Evolutionary conservation across 495 filamentous ascomycete genomes (phyloP).

Genomic region (Hypomontagnella monticulosa): DNA sequence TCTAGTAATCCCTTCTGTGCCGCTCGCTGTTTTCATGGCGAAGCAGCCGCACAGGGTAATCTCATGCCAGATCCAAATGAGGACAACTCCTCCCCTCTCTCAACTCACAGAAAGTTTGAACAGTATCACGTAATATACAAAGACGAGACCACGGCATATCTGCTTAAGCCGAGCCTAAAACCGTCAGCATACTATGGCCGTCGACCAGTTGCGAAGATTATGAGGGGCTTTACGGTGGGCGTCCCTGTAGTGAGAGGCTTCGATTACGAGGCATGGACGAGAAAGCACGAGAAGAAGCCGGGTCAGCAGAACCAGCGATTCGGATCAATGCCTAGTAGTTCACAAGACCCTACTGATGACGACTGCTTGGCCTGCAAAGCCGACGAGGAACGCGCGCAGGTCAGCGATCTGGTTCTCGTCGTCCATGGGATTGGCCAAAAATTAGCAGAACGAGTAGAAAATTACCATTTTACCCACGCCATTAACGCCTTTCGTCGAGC

Average conservation of each 20-base stretch:
- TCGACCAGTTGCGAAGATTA: constrained; percentile 81
- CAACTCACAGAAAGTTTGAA: constrained; percentile 61
- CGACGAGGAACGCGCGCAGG: constrained; percentile 71
- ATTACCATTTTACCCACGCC: constrained; percentile 94
- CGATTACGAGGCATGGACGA: constrained; percentile 77
- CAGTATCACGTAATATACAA: constrained; percentile 85
- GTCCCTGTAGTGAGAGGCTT: constrained; percentile 91
- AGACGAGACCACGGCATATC: constrained; percentile 75
- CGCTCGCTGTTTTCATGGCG: constrained; percentile 62
- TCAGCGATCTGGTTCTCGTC: constrained; percentile 88
- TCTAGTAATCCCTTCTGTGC: constrained; percentile 65
- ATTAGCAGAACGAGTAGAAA: constrained; percentile 93
- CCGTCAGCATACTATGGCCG: constrained; percentile 83
- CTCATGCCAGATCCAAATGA: constrained; percentile 54
- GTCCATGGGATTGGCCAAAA: constrained; percentile 98
- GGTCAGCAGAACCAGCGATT: constrained; percentile 45
- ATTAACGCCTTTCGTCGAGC: constrained; percentile 90
- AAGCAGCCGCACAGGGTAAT: constrained; percentile 63
- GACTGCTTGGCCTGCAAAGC: constrained; percentile 62
- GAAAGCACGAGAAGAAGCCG: constrained; percentile 65
- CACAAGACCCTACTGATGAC: constrained; percentile 44
- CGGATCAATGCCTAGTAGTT: constrained; percentile 37
- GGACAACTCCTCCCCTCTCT: constrained; percentile 46
- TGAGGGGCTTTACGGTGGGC: constrained; percentile 82
- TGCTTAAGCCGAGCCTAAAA: constrained; percentile 79